Conservation (phyloP, 768 basidiomycete species). For the Amanita pallidorosea region DNA sequence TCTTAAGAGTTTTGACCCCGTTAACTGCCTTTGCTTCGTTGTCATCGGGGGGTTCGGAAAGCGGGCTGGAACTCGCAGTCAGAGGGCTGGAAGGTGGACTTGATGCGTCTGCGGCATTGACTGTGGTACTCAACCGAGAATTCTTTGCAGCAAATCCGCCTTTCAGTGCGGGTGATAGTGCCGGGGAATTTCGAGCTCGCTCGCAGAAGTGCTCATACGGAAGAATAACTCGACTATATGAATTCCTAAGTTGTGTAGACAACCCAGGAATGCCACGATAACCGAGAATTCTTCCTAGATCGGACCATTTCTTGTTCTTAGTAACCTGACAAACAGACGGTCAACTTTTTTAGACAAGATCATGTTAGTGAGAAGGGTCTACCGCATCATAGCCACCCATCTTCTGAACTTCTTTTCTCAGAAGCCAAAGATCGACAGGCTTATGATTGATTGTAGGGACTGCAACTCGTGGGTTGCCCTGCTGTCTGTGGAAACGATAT, state of each 20-base stretch:
- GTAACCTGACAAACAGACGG: constrained; percentile 49
- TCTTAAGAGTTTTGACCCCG: constrained; percentile 27
- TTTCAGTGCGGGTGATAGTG: constrained; percentile 30
- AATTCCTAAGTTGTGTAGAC: constrained; percentile 80
- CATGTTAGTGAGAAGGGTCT: constrained; percentile 17
- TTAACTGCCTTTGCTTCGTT: constrained; percentile 49
- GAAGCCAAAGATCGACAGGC: constrained; percentile 85
- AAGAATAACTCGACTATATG: constrained; percentile 83
- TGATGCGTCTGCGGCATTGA: constrained; percentile 28
- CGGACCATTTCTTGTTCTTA: constrained; percentile 78
- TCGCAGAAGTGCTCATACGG: constrained; percentile 93
- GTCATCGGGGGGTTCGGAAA: constrained; percentile 77
- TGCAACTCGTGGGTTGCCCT: constrained; percentile 82
- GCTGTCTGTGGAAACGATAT: constrained; percentile 93
- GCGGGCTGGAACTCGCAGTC: constrained; percentile 65
- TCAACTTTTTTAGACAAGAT: constrained; percentile 9
- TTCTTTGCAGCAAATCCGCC: constrained; percentile 37
- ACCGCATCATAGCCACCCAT: constrained; percentile 84
- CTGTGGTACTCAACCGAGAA: constrained; percentile 27
- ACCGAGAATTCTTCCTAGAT: constrained; percentile 73
- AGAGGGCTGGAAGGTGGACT: constrained; percentile 67
- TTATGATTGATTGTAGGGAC: constrained; percentile 92
- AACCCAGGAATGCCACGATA: constrained; percentile 77
- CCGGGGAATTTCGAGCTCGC: constrained; percentile 57
- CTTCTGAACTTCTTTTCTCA: constrained; percentile 86